Evolutionary conservation across 768 basidiomycete genomes (phyloP), one percentile per base, ranked within the genome.

Genomic region (Postia placenta): DNA sequence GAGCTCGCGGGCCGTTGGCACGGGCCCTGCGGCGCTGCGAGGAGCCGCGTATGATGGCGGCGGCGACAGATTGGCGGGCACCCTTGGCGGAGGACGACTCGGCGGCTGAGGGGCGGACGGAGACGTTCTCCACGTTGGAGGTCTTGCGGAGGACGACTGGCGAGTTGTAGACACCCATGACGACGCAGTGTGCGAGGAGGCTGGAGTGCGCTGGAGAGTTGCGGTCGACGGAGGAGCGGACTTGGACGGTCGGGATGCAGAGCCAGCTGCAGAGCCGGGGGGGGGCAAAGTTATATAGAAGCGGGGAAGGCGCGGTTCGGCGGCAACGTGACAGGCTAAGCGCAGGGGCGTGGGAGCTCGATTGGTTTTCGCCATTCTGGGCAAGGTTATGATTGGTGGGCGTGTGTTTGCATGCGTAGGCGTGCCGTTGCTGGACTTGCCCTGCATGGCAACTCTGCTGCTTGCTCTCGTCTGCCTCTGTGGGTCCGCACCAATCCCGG

Each of bases 91-190:
- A 22, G 28, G 12, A 25, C 38, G 3, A 17, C 43, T 19, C 17
- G 19, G 38, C 11, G 11, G 11, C 11, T 9, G 33, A n/a, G 11
- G 33, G 33, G 33, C 33, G 33, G 27, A 57, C 50, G 2, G 55
- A 49, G 47, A 48, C 7, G 56, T 60, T 60, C 59, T 60, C 60
- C 24, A 49, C 39, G 59, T 62, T 60, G 4, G 59, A 62, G 41
- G 48, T 47, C 57, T 63, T 59, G 55, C 57, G 54, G 38, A 47
- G 40, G 50, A 56, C 44, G 49, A 49, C 11, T 5, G 54, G 40
- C 46, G 51, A 37, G 50, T 52, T 20, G 51, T 43, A 17, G 42
- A 27, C 19, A 43, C 22, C 25, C 42, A 43, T 43, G 22, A 42
- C 11, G 48, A 22, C 47, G 50, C 49, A 53, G 4, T 26, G 23